Evolutionary conservation across 495 filamentous ascomycete genomes (phyloP).

Genomic region (Chaetomium fimeti): DNA sequence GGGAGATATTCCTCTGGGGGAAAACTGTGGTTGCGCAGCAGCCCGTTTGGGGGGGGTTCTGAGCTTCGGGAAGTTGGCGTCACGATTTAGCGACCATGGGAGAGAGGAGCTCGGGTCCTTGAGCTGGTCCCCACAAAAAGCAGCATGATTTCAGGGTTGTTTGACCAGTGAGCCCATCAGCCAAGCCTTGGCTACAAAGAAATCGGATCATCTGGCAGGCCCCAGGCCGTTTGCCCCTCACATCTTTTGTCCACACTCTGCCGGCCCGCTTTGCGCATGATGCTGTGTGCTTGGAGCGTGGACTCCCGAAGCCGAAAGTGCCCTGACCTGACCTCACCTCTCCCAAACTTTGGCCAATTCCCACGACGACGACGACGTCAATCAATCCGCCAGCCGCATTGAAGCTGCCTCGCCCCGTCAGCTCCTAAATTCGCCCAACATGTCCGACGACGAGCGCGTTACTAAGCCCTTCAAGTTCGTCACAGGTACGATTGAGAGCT

Average conservation of each 20-base stretch:
- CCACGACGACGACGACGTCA: slow-evolving; percentile 20
- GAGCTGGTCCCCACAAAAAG: slow-evolving; percentile 12
- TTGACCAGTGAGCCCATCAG: slow-evolving; percentile 28
- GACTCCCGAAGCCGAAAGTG: slow-evolving; percentile 15
- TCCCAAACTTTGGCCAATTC: slow-evolving; percentile 21
- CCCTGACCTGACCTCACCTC: slow-evolving; percentile 20
- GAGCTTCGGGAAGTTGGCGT: slow-evolving; percentile 21
- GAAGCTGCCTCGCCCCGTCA: slow-evolving; percentile 20
- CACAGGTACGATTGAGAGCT: slow-evolving; percentile 68
- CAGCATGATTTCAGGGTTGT: slow-evolving; percentile 17
- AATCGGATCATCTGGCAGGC: slow-evolving; percentile 11
- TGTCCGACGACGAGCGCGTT: slow-evolving; percentile 87
- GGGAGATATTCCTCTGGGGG: slow-evolving; percentile 33
- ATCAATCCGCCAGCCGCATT: slow-evolving; percentile 18
- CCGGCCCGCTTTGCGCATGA: slow-evolving; percentile 11
- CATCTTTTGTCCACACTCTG: background rate
- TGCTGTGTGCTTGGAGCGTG: slow-evolving; percentile 3
- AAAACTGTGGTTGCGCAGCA: slow-evolving; percentile 20
- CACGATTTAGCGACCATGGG: slow-evolving; percentile 14
- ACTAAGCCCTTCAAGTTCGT: slow-evolving; percentile 99
- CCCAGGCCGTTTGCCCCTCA: slow-evolving; percentile 25
- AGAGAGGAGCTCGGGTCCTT: slow-evolving; percentile 27
- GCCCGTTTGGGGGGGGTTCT: slow-evolving; percentile 16
- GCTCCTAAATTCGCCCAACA: slow-evolving; percentile 49
- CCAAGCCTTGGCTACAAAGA: slow-evolving; percentile 16